Conservation (phyloP, 352 stramenopile species). For the Peronosclerospora sorghi region DNA sequence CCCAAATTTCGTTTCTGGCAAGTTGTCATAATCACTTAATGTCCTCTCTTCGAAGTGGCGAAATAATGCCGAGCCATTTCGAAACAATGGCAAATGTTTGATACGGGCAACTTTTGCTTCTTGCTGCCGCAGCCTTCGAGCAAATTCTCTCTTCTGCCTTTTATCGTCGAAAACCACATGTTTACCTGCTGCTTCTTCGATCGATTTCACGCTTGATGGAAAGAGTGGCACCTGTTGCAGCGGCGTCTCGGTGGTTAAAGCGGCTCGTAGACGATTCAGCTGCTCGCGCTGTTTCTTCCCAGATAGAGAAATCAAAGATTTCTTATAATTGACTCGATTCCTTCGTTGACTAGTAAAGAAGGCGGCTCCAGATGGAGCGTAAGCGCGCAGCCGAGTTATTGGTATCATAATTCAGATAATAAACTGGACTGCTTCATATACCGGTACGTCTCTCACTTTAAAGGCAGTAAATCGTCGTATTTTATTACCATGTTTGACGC, state of each 20-base stretch:
- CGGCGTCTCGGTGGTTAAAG: constrained; percentile 19
- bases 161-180: not conserved
- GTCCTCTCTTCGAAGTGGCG: constrained; percentile 34
- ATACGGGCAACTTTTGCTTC: constrained; percentile 33
- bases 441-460: too few relatives aligned
- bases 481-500: constrained; percentile 6
- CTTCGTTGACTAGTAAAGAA: constrained; percentile 32
- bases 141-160: constrained; percentile 28
- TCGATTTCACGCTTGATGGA: not conserved
- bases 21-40: constrained; percentile 36
- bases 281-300: constrained; percentile 36
- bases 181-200: not conserved
- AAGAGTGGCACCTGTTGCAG: not conserved
- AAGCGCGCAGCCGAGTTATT: not conserved
- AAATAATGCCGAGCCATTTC: constrained; percentile 38
- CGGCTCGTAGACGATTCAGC: constrained; percentile 25
- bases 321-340: constrained; percentile 7
- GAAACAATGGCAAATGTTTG: constrained; percentile 66
- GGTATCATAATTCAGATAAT: too few relatives aligned
- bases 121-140: constrained; percentile 44
- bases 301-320: constrained; percentile 12
- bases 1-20: constrained; percentile 39
- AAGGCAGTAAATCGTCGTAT: too few relatives aligned
- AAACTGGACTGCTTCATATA: too few relatives aligned
- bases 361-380: constrained; percentile 1